Evolutionary conservation across 2,329 filamentous ascomycete genomes (phyloP), one percentile per base, ranked within the genome.

Genomic region (Thielaviopsis euricoi): DNA sequence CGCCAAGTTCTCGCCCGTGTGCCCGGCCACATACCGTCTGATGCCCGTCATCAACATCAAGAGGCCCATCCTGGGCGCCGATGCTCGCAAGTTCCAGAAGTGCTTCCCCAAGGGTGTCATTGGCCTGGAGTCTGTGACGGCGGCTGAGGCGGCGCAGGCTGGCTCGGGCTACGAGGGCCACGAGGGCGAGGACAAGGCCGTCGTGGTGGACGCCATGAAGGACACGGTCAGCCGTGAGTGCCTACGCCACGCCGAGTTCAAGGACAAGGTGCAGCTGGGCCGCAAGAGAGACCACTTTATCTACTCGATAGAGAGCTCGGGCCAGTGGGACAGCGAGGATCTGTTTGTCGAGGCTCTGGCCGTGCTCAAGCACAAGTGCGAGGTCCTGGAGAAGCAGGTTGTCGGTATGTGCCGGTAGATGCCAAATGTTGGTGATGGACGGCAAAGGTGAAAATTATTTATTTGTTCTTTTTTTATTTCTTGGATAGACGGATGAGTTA

Each of bases 151-250:
- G 1, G 70, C 73, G 13, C 70, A 73, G 59, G 66, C 74, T 52
- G 80, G 79, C 21, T 81, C 77, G 65, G 85, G 79, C 25, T 88
- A 89, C 64, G 81, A 86, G 66, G 85, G 82, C 59, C 81, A 85
- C 64, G 81, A 83, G 59, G 89, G 90, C 56, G 84, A 95, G 73
- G 72, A 80, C 65, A 94, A 94, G 74, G 93, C 91, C 0, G 89
- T 95, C 0, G 91, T 98, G 1, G 74, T 75, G 62, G 84, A 97
- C 69, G 75, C 91, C 1, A 94, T 96, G 83, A 87, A 86, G 66
- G 94, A 98, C 69, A 97, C 91, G 0, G 91, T 98, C 61, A 94
- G 87, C 71, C 81, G 93, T 64, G 94, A 98, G 73, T 93, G 86
- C 66, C 72, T 98, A 67, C 82, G 93, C 54, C 91, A 98, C 68